Evolutionary conservation across 225 moss, liverwort and hornwort genomes (phyloP), one percentile per base, ranked within the genome.

Genomic region (Lunularia cruciata): DNA sequence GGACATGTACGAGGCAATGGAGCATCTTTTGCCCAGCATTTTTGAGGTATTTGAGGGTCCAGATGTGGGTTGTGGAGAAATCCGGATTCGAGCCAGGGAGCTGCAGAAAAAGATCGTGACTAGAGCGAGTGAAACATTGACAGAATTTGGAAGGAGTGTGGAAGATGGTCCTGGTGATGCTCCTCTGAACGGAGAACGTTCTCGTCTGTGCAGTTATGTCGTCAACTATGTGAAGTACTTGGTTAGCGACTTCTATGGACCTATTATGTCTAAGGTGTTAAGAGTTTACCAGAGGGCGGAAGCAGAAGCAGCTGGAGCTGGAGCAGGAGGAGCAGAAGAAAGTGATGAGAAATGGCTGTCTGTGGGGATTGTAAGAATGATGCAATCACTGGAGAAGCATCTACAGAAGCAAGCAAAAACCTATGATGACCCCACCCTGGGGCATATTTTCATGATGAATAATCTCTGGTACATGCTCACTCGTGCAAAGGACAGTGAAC

Each of bases 1-100:
- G 63, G 86, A 98, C 73, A 92, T 98, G 92, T 92, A 87, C 73
- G 90, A 87, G 22, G 80, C 83, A 36, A 74, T 89, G 60, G 96
- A 89, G 63, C 81, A 81, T 36, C 87, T 89, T 57, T 76, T 86
- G 62, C 79, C 65, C 7, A 85, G 82, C 66, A 80, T 91, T 45
- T 32, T 37, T 47, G 78, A 80, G 58, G 76, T 98, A 9, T 98
- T 98, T 73, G 92, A 87, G 23, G 96, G 92, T 47, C 81, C 66
- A 37, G 78, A 78, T 63, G 31, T 78, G 26, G 81, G 83, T 47
- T 90, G 92, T 73, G 81, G 75, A 34, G 87, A 89, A 69, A 84
- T 92, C 68, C 83, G 87, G 45, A 74, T 83, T 3, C 83, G 84
- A 55, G 82, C 83, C 55, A 86, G 90, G 63, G 92, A 90, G 76